Percentiles rank a stretch among this genome's conserved stretches.
These are phyloP conservation scores for Fomitopsis pinicola DNA, from an alignment of 1,284 basidiomycete species.

Conservation along the genomic window DNA sequence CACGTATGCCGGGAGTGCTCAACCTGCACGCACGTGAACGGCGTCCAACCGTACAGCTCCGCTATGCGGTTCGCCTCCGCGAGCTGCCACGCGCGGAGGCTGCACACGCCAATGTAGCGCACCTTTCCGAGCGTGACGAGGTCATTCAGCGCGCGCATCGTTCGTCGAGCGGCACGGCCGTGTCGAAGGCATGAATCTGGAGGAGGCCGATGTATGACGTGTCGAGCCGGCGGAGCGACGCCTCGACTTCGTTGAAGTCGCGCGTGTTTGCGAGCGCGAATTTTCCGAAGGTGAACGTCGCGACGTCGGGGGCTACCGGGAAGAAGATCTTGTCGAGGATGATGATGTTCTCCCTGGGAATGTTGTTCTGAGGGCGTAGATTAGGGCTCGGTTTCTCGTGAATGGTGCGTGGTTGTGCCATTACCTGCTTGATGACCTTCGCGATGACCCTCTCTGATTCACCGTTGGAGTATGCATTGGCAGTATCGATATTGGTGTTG, in stretches of 20 bases:
- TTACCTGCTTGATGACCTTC: conserved; percentile 47
- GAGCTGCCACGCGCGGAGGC: conserved; percentile 30
- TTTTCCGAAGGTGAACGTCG: conserved; percentile 9
- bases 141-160: conserved; percentile 32
- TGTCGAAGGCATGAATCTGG: conserved; percentile 47
- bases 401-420: neutral
- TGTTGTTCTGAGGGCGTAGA: conserved; percentile 34
- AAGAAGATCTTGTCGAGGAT: conserved; percentile 38
- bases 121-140: too few species aligned
- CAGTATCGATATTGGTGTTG: conserved; percentile 52
- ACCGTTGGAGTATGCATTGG: conserved; percentile 53
- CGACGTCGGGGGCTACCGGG: conserved; percentile 18
- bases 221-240: conserved; percentile 36
- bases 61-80: conserved; percentile 37
- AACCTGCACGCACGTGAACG: conserved; percentile 37
- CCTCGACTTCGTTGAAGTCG: conserved; percentile 52
- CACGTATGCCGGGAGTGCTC: conserved; percentile 30
- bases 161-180: conserved; percentile 49
- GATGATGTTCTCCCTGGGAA: conserved; percentile 49
- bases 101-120: conserved; percentile 33
- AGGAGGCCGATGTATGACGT: conserved; percentile 42
- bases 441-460: conserved; percentile 42
- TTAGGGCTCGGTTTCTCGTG: neutral
- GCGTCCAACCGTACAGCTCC: conserved; percentile 31
- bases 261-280: conserved; percentile 18